Base-by-base conservation (phyloP, 306 rosid species). In the Corylus heterophylla region DNA sequence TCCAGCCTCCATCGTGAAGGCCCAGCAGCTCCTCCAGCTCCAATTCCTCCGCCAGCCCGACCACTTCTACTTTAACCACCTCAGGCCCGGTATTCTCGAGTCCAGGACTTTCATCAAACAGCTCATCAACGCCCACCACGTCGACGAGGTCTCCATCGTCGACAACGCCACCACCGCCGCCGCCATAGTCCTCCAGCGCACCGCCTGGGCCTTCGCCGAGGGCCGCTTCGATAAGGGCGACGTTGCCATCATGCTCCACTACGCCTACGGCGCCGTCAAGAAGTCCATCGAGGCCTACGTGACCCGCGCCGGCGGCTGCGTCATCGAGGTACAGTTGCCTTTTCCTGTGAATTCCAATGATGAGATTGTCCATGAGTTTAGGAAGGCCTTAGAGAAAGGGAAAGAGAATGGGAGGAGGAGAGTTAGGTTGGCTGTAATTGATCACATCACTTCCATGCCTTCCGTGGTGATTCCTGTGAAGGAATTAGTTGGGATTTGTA, bases 131-230 rank as follows among this genome's bases (percentile, higher is more conserved):
- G 99, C 99, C 0, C 80, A 86, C 3, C 86, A 88, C 66, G 81
- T 91, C 4, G 97, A 93, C 20, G 97, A 96, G 86, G 85, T 96
- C 82, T 86, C 99, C 3, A 81, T 96, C 73, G 99, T 96, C 18
- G 99, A 96, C 66, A 96, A 96, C 88, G 98, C 99, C 86, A 96
- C 99, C 85, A 93, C 99, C 9, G 99, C 99, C n/a, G 97, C 97
- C 13, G 90, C 99, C 73, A 90, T 96, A 31, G 92, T 96, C 68
- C 94, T 96, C 62, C 98, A 96, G 81, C 91, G 92, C 54, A 50
- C 86, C 52, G 91, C 97, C 1, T 88, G 98, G 94, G 87, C 89
- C 39, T 96, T 96, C 77, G 81, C 87, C 10, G 97, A 93, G 80
- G 92, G 97, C 12, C 83, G 25, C 6, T 96, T 89, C 74, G 74